Base-by-base conservation (phyloP, 2,329 filamentous ascomycete species). In the Arthroderma uncinatum region DNA sequence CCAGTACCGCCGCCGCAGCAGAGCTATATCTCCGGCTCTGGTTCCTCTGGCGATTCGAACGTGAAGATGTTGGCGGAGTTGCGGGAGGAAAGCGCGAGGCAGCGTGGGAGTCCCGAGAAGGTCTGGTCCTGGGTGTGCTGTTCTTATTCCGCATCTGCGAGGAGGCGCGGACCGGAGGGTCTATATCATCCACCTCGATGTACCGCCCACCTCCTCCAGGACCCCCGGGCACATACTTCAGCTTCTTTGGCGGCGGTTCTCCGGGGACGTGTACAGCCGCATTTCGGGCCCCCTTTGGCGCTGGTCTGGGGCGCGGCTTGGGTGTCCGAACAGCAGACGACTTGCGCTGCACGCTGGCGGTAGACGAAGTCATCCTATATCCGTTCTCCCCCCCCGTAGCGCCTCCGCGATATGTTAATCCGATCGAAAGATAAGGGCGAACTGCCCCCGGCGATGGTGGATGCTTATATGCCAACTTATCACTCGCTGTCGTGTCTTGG, bases 121-220 rank as follows among this genome's bases (percentile, higher is more conserved):
- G 59, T 44, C 40, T 44, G 53, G 74, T 68, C 64, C 74, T 70
- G 2, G 50, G 50, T 65, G 74, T 73, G 66, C 74, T 71, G 14
- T 36, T 16, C 12, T 53, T 53, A 30, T 53, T 53, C 16, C 50
- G 30, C 34, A 36, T 39, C 19, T 53, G 50, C 9, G 53, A n/a
- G 0, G 54, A 40, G 14, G 48, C 53, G 4, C 48, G 56, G 65
- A 79, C 77, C 42, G 79, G 79, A 42, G 79, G 80, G 61, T 86
- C 82, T 59, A 79, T 75, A 54, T 81, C 80, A 58, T 89, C 82
- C 57, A 85, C 79, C 64, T 94, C 88, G 36, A 93, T 77, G 70
- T 90, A 95, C 67, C 90, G 79, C 19, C 90, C 89, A 58, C 90
- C 89, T 48, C 90, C 90, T 39, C 89, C 89, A 58, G 89, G 86